Conservation (phyloP, 495 filamentous ascomycete species). For the Glutinoglossum americanum region DNA sequence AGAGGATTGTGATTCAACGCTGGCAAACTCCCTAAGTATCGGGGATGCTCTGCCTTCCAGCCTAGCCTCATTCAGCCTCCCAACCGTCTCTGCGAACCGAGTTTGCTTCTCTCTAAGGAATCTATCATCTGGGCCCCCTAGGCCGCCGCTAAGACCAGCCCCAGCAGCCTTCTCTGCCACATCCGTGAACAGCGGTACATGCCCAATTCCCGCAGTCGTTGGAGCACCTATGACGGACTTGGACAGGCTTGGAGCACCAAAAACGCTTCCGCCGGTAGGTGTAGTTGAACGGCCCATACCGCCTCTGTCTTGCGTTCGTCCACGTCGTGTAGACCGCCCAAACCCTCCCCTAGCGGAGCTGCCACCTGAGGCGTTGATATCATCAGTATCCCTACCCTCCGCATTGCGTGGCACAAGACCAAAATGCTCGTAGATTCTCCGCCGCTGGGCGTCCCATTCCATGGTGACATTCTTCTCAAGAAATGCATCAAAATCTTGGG, state of each 20-base stretch:
- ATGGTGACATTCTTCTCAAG: constrained; percentile 83
- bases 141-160: constrained; percentile 26
- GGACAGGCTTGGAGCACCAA: constrained; percentile 49
- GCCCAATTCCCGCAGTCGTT: constrained; percentile 25
- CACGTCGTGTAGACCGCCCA: constrained; percentile 35
- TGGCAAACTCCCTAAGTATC: constrained; percentile 47
- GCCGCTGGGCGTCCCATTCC: constrained; percentile 87
- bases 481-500: constrained; percentile 76
- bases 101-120: constrained; percentile 61
- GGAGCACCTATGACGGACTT: constrained; percentile 71
- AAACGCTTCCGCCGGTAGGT: constrained; percentile 33
- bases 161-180: constrained; percentile 31
- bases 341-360: constrained; percentile 25
- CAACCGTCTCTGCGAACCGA: constrained; percentile 53
- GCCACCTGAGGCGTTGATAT: constrained; percentile 11
- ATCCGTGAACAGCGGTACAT: constrained; percentile 39
- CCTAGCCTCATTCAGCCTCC: constrained; percentile 48
- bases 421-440: constrained; percentile 87
- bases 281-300: constrained; percentile 15
- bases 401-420: constrained; percentile 52
- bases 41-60: constrained; percentile 42
- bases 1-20: constrained; percentile 43
- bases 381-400: constrained; percentile 19
- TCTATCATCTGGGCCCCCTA: constrained; percentile 39
- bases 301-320: constrained; percentile 17